A percentile compares a stretch with the other conserved stretches of the same genome.
phyloP scores from a whole-genome alignment of 306 rosid genomes.

The Trichosanthes cucumerina region DNA sequence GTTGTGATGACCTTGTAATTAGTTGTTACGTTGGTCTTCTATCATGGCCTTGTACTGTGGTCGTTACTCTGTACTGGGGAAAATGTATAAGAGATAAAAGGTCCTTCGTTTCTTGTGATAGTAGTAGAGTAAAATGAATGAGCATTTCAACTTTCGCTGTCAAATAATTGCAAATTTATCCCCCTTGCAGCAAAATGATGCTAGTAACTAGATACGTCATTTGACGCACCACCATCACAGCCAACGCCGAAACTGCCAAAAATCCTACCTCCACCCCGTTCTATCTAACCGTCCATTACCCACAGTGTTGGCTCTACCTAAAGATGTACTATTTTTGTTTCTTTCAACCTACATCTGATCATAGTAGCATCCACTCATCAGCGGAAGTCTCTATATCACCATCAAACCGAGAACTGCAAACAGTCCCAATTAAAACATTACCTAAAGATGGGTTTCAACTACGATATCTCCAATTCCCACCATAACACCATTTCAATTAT shows the following conservation, averaged over 20 bases:
- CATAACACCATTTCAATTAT: background rate
- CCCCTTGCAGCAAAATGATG: too few species aligned
- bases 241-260: background rate
- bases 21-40: background rate
- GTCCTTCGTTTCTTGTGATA: background rate
- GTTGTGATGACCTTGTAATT: background rate
- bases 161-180: background rate
- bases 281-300: background rate
- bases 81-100: background rate
- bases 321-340: background rate
- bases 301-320: background rate
- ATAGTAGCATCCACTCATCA: background rate
- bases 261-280: background rate
- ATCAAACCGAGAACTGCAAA: background rate
- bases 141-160: background rate
- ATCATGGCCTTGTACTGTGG: background rate
- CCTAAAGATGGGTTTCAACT: background rate
- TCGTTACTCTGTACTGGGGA: too few species aligned
- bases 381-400: background rate
- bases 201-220: background rate
- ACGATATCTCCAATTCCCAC: background rate
- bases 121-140: background rate
- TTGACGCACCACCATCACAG: background rate
- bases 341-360: background rate
- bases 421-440: background rate